phyloP scores from a whole-genome alignment of 179 eudicot genomes.

The Silene vulgaris region DNA sequence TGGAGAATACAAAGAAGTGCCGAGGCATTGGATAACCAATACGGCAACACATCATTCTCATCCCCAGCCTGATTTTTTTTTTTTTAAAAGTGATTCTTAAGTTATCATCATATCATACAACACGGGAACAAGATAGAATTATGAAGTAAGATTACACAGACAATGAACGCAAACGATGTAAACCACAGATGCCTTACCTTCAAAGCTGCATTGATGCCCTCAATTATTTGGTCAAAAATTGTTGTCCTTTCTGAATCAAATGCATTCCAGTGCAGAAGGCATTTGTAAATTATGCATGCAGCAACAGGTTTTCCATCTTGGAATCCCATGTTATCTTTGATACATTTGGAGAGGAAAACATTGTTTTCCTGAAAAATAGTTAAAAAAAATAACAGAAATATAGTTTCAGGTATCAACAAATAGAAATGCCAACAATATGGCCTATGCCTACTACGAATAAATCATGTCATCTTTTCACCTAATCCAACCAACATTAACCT shows the following conservation, averaged over 20 bases:
- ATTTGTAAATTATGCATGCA: constrained; percentile 82
- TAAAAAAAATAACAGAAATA: not conserved
- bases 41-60: constrained; percentile 74
- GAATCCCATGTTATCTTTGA: constrained; percentile 87
- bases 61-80: constrained; percentile 56
- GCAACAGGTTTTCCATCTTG: constrained; percentile 92
- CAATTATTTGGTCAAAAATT: constrained; percentile 84
- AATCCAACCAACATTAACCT: constrained; percentile 42
- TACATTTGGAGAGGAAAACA: constrained; percentile 75
- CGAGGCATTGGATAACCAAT: constrained; percentile 91
- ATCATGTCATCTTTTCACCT: not conserved
- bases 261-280: constrained; percentile 92
- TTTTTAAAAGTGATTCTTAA: not conserved
- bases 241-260: constrained; percentile 96
- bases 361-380: constrained; percentile 59
- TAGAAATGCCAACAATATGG: not conserved
- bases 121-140: not conserved
- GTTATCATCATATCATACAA: not conserved
- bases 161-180: constrained; percentile 4
- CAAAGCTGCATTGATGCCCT: constrained; percentile 62
- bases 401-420: constrained; percentile 20
- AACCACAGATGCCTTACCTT: constrained; percentile 45
- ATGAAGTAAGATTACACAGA: not conserved
- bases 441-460: not conserved
- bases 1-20: constrained; percentile 90